Base-by-base conservation (phyloP, 805 yeast genomes). In the Yarrowia porcina region DNA sequence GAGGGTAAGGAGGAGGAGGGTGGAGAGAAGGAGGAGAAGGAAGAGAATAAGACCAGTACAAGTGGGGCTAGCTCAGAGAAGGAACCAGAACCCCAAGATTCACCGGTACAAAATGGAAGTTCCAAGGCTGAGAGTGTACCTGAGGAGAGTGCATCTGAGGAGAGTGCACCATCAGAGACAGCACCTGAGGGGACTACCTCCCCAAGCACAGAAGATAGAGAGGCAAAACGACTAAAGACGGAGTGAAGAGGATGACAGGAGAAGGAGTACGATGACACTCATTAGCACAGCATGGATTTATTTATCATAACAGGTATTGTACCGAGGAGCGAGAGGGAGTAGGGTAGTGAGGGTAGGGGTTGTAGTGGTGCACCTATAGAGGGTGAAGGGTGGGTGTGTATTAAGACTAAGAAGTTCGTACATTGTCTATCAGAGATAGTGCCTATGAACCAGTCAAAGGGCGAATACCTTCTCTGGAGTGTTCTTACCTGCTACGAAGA, bases 171-270 rank as follows among this genome's bases (percentile, higher is more conserved):
- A n/a, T n/a, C n/a, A n/a, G n/a, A n/a, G n/a, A n/a, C n/a, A n/a
- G n/a, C n/a, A n/a, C n/a, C n/a, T n/a, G n/a, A n/a, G n/a, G n/a
- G n/a, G n/a, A n/a, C n/a, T n/a, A n/a, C n/a, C n/a, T n/a, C n/a
- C n/a, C n/a, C n/a, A n/a, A n/a, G n/a, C n/a, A n/a, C n/a, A n/a
- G 52, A 28, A 21, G 56, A 49, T 33, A 49, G 56, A 49, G 56
- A 49, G 28, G 30, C 56, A 10, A 49, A 49, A 18, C 42, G 44
- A 13, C 44, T 52, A 13, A 52, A 52, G 44, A 52, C 44, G 44
- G 59, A 52, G 44, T 35, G 25, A n/a, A 21, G 11, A n/a, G 35
- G 35, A 12, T 15, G 35, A 4, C 11, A 12, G 12, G 12, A n/a
- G 11, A 13, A n/a, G n/a, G n/a, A n/a, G n/a, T 27, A 21, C 13